Percentiles rank a stretch among this genome's conserved stretches.
These are phyloP conservation scores for Punctularia strigosozonata DNA, from an alignment of 768 basidiomycete genomes.

Conservation along the genomic window DNA sequence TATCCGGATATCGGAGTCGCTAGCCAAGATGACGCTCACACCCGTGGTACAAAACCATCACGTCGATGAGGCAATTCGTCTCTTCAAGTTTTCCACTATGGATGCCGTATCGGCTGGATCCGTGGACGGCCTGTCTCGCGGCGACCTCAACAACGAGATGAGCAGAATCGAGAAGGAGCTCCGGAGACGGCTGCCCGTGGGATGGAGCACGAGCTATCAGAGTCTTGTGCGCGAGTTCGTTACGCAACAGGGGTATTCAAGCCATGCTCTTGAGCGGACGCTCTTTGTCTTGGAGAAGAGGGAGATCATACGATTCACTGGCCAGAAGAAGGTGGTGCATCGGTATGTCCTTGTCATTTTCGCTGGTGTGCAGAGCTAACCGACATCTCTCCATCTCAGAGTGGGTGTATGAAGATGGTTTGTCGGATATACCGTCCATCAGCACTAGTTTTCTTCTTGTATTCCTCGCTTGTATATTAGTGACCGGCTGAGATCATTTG, in stretches of 20 bases:
- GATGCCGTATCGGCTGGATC: slow-evolving; percentile 94
- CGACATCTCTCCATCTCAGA: slow-evolving; percentile 1
- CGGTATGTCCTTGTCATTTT: slow-evolving; percentile 6
- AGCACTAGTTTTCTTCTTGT: slow-evolving; percentile 3
- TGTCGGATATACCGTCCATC: slow-evolving; percentile 2
- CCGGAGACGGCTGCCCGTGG: slow-evolving; percentile 72
- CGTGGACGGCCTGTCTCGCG: slow-evolving; percentile 83
- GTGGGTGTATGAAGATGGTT: slow-evolving; percentile 8
- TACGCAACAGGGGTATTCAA: slow-evolving; percentile 80
- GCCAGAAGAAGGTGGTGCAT: slow-evolving; percentile 29
- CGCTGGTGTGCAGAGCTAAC: neutral
- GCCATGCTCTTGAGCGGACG: slow-evolving; percentile 84
- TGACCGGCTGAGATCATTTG: neutral
- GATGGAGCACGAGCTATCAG: slow-evolving; percentile 96
- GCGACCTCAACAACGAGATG: slow-evolving; percentile 92
- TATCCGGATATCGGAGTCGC: slow-evolving; percentile 94
- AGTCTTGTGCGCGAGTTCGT: slow-evolving; percentile 90
- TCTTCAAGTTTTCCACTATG: slow-evolving; percentile 99
- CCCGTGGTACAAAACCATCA: slow-evolving; percentile 83
- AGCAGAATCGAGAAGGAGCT: slow-evolving; percentile 81
- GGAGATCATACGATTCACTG: slow-evolving; percentile 86
- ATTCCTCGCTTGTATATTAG: slow-evolving; percentile 2
- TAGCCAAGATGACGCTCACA: slow-evolving; percentile 88
- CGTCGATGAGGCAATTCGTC: slow-evolving; percentile 93
- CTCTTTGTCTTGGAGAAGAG: slow-evolving; percentile 90